Base-by-base conservation (phyloP, 2,329 filamentous ascomycete species). In the Fusarium albosuccineum region DNA sequence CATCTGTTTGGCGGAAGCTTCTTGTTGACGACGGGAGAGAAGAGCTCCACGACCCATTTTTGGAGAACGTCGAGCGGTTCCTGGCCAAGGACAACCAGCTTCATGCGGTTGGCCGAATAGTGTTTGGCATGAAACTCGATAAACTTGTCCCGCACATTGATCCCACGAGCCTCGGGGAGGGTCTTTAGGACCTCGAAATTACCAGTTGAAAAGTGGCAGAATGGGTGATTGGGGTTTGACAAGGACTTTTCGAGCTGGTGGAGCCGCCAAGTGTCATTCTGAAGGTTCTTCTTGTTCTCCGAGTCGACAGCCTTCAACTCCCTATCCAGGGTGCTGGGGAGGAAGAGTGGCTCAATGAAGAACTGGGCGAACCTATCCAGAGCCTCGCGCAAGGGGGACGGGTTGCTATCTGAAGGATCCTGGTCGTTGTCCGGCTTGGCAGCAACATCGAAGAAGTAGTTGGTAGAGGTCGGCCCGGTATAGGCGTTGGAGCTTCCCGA, bases 281-380 rank as follows among this genome's bases (percentile, higher is more conserved):
- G 94, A 49, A 97, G 82, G 72, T 97, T 97, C 86, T 97, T 97
- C 86, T 97, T 97, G 82, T 97, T 97, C 79, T 97, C 94, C 6
- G 94, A 97, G 75, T 97, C 94, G 17, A 97, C 94, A 1, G 94
- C 94, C 68, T 87, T 89, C 65, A 97, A 83, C 80, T 97, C 94
- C 50, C 94, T 88, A 72, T 97, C 94, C 49, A 97, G 79, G 0
- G 94, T 96, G 68, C 89, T 93, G 55, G 91, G 89, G 9, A 97
- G 85, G 77, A 97, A 97, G 34, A 97, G 85, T 0, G 94, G 94
- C 64, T 91, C 87, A 68, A 97, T 90, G 78, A 97, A 97, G 81
- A 97, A 97, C 76, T 97, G 94, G 11, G 94, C 92, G 78, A 97
- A 97, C 34, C 94, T 90, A 77, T 97, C 94, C 52, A 97, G 84